phyloP scores from a whole-genome alignment of 495 filamentous ascomycete species.

The Astrothelium macrocarpum region DNA sequence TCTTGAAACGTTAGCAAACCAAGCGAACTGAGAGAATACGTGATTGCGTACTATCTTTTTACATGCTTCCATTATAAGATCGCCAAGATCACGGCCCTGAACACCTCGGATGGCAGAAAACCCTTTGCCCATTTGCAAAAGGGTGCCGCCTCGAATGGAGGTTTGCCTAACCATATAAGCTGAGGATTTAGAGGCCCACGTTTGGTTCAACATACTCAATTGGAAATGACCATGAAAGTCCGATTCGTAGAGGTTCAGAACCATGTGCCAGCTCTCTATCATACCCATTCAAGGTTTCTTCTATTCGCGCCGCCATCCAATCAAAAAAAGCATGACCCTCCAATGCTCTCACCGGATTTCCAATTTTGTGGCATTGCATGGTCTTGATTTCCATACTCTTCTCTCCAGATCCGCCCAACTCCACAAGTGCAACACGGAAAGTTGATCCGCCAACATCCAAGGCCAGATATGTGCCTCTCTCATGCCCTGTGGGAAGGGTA shows the following conservation, averaged over 20 bases:
- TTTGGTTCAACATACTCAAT: slow-evolving; percentile 41
- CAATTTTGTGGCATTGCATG: slow-evolving; percentile 44
- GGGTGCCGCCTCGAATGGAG: slow-evolving; percentile 45
- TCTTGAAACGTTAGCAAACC: slow-evolving; percentile 11
- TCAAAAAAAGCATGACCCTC: slow-evolving; percentile 53
- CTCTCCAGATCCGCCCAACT: slow-evolving; percentile 38
- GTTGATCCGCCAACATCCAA: slow-evolving; percentile 62
- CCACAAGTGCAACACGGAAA: slow-evolving; percentile 53
- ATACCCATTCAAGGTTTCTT: slow-evolving; percentile 39
- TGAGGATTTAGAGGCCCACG: background rate
- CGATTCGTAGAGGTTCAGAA: slow-evolving; percentile 41
- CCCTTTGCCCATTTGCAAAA: slow-evolving; percentile 60
- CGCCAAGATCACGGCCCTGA: slow-evolving; percentile 48
- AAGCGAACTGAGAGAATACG: too few relatives aligned
- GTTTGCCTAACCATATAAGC: slow-evolving; percentile 35
- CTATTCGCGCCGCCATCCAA: slow-evolving; percentile 55
- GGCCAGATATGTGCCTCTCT: slow-evolving; percentile 51
- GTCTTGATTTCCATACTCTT: slow-evolving; percentile 43
- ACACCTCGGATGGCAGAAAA: slow-evolving; percentile 50
- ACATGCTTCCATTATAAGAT: slow-evolving; percentile 50
- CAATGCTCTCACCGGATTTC: slow-evolving; percentile 43
- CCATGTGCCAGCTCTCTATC: slow-evolving; percentile 22
- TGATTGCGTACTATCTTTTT: slow-evolving; percentile 32
- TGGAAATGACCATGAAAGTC: slow-evolving; percentile 61
- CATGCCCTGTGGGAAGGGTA: slow-evolving; percentile 49